phyloP scores from a whole-genome alignment of 139 green algal species.

The Chlorella sp. region DNA sequence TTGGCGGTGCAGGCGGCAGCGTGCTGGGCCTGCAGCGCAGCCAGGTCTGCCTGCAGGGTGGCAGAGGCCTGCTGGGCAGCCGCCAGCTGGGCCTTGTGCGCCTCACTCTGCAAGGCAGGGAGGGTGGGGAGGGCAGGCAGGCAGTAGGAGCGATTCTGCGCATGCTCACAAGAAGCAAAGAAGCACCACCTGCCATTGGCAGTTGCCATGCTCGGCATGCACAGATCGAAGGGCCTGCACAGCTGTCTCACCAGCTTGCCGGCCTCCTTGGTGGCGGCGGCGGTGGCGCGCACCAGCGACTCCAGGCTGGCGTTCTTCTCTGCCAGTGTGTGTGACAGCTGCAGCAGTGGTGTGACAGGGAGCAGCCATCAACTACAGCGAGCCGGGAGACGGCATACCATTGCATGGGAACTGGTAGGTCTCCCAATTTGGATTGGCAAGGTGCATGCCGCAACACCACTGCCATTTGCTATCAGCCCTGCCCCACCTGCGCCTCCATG shows the following conservation, averaged over 20 bases:
- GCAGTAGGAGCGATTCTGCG: background rate
- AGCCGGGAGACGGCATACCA: too few relatives aligned
- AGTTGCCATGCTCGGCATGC: background rate
- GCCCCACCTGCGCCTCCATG: slow-evolving; percentile 7
- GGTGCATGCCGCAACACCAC: too few relatives aligned
- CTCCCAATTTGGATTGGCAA: too few relatives aligned
- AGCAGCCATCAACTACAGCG: too few relatives aligned
- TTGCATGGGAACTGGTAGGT: too few relatives aligned
- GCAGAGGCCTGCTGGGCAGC: background rate
- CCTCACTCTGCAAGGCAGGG: background rate
- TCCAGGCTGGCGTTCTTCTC: slow-evolving; percentile 44
- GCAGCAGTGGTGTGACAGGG: too few relatives aligned
- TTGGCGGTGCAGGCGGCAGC: slow-evolving; percentile 5
- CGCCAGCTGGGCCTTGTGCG: background rate
- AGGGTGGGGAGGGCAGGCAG: background rate
- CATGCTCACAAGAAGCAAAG: background rate
- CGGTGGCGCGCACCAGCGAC: slow-evolving; percentile 38
- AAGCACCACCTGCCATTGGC: background rate
- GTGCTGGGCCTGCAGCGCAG: slow-evolving; percentile 25
- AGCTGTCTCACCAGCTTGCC: slow-evolving; percentile 11
- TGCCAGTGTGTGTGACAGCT: background rate
- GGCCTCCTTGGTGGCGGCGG: slow-evolving; percentile 33
- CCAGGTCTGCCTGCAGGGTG: slow-evolving; percentile 17
- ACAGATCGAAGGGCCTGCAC: background rate
- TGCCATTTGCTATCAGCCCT: too few relatives aligned